phyloP scores from a whole-genome alignment of 495 filamentous ascomycete species.

The Astrothelium macrocarpum region DNA sequence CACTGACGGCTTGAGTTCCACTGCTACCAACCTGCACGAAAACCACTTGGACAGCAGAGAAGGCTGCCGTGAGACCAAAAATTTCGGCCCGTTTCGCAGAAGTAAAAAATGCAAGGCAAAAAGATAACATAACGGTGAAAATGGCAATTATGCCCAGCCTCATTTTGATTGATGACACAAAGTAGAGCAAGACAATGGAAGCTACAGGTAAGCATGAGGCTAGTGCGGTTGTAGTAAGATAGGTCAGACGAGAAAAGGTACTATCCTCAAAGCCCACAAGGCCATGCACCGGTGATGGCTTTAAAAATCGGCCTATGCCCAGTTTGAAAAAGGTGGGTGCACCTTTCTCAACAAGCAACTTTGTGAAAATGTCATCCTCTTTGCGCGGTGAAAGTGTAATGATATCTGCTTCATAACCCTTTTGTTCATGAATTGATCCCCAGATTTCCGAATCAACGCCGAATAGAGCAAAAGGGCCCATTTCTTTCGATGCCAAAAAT shows the following conservation, averaged over 20 bases:
- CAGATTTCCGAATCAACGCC: background rate
- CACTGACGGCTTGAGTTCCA: no score
- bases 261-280: background rate
- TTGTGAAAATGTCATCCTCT: background rate
- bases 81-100: background rate
- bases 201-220: background rate
- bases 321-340: background rate
- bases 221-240: background rate
- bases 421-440: background rate
- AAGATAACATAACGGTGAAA: background rate
- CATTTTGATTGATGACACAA: background rate
- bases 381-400: background rate
- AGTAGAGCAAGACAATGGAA: background rate
- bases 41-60: background rate
- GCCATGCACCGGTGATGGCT: background rate
- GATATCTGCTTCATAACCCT: background rate
- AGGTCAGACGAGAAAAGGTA: background rate
- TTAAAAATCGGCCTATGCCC: background rate
- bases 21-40: background rate
- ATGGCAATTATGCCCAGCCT: background rate
- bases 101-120: background rate
- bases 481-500: background rate
- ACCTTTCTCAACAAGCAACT: background rate
- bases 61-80: slow-evolving; percentile 1
- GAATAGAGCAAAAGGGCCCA: background rate